These are phyloP conservation scores for Porodaedalea pini DNA, from an alignment of 1,284 basidiomycete species.

Conservation along the genomic window DNA sequence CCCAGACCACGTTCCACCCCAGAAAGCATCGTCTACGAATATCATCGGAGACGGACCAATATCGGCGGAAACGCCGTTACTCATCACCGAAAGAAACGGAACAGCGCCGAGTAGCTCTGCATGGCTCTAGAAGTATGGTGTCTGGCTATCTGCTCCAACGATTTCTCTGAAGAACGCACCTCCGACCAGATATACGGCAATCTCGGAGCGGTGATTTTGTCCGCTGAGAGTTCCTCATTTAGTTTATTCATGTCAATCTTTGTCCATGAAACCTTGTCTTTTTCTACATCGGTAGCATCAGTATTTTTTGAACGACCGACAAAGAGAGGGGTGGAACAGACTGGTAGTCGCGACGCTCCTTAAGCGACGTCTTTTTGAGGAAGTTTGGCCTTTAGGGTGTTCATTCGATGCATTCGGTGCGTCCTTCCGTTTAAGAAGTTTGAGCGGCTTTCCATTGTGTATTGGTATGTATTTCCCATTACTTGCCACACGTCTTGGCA, in stretches of 20 bases:
- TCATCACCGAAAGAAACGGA: neutral
- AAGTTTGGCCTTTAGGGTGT: too few species aligned
- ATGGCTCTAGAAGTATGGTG: neutral
- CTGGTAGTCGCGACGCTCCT: too few species aligned
- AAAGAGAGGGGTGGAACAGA: too few species aligned
- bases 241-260: neutral
- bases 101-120: slow-evolving; percentile 8
- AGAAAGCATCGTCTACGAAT: neutral
- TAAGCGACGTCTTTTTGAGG: too few species aligned
- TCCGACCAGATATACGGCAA: slow-evolving; percentile 7
- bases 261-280: neutral
- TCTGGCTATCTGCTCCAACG: neutral
- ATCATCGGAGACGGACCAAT: neutral
- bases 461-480: too few species aligned
- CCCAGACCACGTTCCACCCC: neutral
- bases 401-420: too few species aligned
- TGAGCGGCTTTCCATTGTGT: too few species aligned
- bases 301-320: neutral
- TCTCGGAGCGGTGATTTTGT: neutral
- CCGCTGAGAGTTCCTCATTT: neutral
- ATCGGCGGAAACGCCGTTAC: slow-evolving; percentile 8
- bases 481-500: too few species aligned
- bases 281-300: neutral
- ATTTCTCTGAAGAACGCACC: neutral
- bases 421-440: too few species aligned